Base-by-base conservation (phyloP, 306 rosid genomes). In the Ochetophila trinervis region DNA sequence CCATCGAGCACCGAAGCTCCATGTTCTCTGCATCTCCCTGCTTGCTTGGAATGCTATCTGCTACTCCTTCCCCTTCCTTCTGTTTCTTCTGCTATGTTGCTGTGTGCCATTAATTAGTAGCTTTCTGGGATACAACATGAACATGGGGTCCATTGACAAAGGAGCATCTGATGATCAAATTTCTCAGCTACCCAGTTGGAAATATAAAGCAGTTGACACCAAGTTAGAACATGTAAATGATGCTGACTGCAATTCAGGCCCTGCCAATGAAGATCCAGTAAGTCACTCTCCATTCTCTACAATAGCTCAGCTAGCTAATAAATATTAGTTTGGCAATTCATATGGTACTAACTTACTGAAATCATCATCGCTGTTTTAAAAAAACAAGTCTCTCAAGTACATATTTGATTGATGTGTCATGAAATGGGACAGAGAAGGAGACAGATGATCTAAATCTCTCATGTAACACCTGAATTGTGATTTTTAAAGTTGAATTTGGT, bases 51-150 rank as follows among this genome's bases (percentile, higher is more conserved):
- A 93, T 81, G 99, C 97, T 51, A 76, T 90, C 24, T 67, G 94
- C 78, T 93, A 93, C 86, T 93, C 99, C 6, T 93, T 90, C 73
- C 99, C 99, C 47, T 93, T 93, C 86, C 89, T 93, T 2, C 80
- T 93, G 70, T 93, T 93, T 76, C 77, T 93, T 15, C 62, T 93
- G 51, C 76, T 93, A 5, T 93, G 98, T 50, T 93, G 98, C 61
- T 93, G 86, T 74, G 98, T 93, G 67, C 99, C 99, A 36, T 70
- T 90, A 11, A 58, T 87, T 10, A 90, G 91, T 67, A 80, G 47
- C 78, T 66, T 87, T 66, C 87, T 93, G 0, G 99, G 99, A 8
- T 93, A 93, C 88, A 93, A 93, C 87, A 93, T 93, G 89, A 89
- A 81, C 77, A 76, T 81, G 82, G 96, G 83, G 1, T 90, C 91